Evolutionary conservation across 1,284 basidiomycete genomes (phyloP), one percentile per base, ranked within the genome.

Genomic region (Hymenochaete sp.): DNA sequence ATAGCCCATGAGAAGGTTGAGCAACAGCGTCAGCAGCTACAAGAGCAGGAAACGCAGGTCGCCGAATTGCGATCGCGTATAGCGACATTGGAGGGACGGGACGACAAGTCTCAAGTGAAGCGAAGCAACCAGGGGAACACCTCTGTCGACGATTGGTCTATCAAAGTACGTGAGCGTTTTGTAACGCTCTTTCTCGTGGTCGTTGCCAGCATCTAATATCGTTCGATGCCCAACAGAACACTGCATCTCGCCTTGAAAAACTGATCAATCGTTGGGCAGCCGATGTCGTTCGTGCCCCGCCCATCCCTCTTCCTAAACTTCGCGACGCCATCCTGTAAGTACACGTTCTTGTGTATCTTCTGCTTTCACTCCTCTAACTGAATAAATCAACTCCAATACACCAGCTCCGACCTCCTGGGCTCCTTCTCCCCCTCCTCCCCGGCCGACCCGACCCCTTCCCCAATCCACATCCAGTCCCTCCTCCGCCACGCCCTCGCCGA

Each of bases 1-100:
- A 81, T 89, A 59, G 86, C 86, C 16, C 86, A 89, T 66, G 79
- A 88, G 61, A 85, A 84, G 60, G 86, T 89, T 52, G 86, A 89
- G 56, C 75, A 83, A 54, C 85, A 89, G 57, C 69, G 86, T 5
- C 56, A 59, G 3, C 84, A 89, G 54, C 72, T 90, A 29, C 79
- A 87, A 55, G 80, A 86, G 58, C 86, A 89, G 59, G 86, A 90
- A 55, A 71, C 77, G 55, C 85, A 87, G 57, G 79, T 88, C 39
- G 83, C 84, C 2, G 65, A 72, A 35, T 68, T 89, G 24, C 70
- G 81, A 38, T 71, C 70, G 2, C 75, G 84, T 29, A 86, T 90
- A 54, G 69, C 76, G 8, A 61, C 79, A 3, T 68, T 89, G 36
- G 86, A 90, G 60, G 86, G 86, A 7, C 69, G 67, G 27, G 57